Base-by-base conservation (phyloP, 2,329 filamentous ascomycete genomes). In the Venturia carpophila region DNA sequence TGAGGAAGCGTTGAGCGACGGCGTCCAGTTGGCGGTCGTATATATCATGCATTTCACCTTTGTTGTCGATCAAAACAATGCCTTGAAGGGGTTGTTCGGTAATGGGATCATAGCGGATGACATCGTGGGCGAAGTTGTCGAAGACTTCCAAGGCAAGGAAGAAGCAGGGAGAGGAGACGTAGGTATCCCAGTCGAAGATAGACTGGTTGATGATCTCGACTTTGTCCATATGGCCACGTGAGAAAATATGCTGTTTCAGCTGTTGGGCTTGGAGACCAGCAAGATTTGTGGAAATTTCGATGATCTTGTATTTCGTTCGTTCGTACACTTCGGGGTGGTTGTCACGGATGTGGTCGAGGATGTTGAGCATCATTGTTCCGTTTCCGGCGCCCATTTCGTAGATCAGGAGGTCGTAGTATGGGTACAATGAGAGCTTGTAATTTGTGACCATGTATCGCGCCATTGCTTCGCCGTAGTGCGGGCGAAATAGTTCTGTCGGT, bases 331-430 rank as follows among this genome's bases (percentile, higher is more conserved):
- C 89, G 0, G 92, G 91, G 71, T 97, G 90, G 56, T 87, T 83
- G 69, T 90, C 88, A 68, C 92, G 90, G 75, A 99, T 96, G 76
- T 95, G 96, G 80, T 99, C 93, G 67, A 99, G 83, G 66, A 99
- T 92, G 76, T 99, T 99, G 73, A 94, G 83, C 94, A 99, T 99
- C 73, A 99, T 84, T 0, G 95, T 99, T 68, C 94, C 94, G 71
- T 96, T 93, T 71, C 94, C 94, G 47, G 94, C 94, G 63, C 94
- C 94, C 89, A 99, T 96, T 76, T 99, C 94, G 83, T 97, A 99
- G 75, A 99, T 95, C 71, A 96, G 90, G 63, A 99, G 84, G 77
- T 99, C 94, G 77, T 97, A 88, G 80, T 97, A 97, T 2, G 94
- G 94, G 75, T 94, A 97, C 65, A 91, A 85, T 56, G 90, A 91